Evolutionary conservation across 441 rosid species (phyloP), one percentile per base, ranked within the genome.

Genomic region (Populus hybrid): DNA sequence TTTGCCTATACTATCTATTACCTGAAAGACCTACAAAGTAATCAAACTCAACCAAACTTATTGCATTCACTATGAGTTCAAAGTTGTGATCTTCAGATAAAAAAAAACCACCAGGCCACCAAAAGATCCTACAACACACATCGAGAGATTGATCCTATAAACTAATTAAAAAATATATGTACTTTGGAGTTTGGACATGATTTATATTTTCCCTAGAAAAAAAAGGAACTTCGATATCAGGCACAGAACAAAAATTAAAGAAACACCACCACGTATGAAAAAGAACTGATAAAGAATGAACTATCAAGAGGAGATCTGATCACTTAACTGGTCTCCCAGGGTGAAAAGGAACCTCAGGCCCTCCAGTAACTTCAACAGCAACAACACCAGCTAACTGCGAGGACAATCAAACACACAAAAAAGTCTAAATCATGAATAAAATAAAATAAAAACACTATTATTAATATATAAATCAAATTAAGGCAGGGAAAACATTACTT

Each of bases 231-330:
- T 53, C 61, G n/a, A 53, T 18, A 53, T 53, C 61, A 18, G 61
- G 7, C 29, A 9, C 16, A 38, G 9, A 9, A 38, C 6, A 42
- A 6, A 3, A 12, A 10, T 26, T 7, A 21, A 61, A 59, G 2
- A 28, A 28, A 28, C 29, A 28, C 29, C 29, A 38, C 1, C 9
- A 28, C 38, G 3, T 53, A 70, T 38, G 50, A 26, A 53, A 24
- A 9, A 72, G 16, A 10, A 50, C 45, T 1, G 23, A 77, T 12
- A 50, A 9, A 61, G 45, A 6, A 21, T 66, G 65, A 42, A 18
- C 5, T 20, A 28, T 12, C 29, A 64, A 45, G 31, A 50, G 69
- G 24, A 38, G 18, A 33, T 33, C 84, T 81, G 42, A 88, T 90
- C 66, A 68, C 76, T 92, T n/a, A n/a, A n/a, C n/a, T n/a, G n/a